Evolutionary conservation across 768 basidiomycete genomes (phyloP), one percentile per base, ranked within the genome.

Genomic region (Kwoniella sp.): DNA sequence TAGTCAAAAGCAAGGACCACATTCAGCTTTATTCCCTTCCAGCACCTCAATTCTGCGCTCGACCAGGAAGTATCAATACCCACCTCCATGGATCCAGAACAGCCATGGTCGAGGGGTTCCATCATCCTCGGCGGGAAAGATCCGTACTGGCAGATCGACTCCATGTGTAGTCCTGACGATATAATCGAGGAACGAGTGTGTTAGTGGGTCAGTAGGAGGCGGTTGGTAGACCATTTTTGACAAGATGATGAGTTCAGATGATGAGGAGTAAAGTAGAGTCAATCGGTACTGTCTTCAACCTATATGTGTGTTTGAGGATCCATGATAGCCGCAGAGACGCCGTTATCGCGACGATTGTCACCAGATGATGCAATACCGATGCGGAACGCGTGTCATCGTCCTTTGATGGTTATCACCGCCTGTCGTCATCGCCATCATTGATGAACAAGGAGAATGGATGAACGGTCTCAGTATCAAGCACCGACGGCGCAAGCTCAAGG

Each of bases 61-160:
- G 25, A n/a, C n/a, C 2, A 30, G 21, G 47, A 22, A 5, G 15
- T 12, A 2, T 46, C n/a, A n/a, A 55, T 0, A 21, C 54, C 44
- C 61, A 55, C 64, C 64, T 19, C 65, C 60, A 24, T 68, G 67
- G 19, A 61, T 56, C 68, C 68, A 69, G 17, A 66, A 50, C 33
- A 69, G 13, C 60, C 59, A 65, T 15, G 68, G 68, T n/a, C 65
- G 47, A 8, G 22, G 22, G 6, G 33, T 26, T 7, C 10, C 24
- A 30, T 9, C 50, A 5, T 21, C 17, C 21, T 1, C 21, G 9
- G 58, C 52, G 12, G 68, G 64, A 53, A 67, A 69, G 1, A 69
- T 30, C 29, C 68, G 47, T 13, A 69, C 17, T 10, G 64, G 55
- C 8, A 69, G 13, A 19, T 54, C 29, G 24, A 69, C 64, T 6